These are phyloP conservation scores for Xylariales sp. DNA, from an alignment of 2,329 filamentous ascomycete species.

Conservation along the genomic window DNA sequence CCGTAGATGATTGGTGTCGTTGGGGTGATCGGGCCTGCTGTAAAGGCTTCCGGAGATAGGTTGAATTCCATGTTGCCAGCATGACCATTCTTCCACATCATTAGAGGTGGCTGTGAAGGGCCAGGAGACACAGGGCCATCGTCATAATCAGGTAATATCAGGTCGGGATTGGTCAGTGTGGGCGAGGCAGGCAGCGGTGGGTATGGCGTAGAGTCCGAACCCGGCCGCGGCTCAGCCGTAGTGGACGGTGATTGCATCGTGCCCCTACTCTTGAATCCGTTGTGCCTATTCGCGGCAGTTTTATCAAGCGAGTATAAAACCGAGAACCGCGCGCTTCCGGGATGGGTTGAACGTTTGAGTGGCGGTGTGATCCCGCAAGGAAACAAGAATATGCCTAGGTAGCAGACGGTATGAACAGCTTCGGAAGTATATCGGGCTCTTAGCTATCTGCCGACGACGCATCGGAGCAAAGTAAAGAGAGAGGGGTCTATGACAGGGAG, in stretches of 20 bases:
- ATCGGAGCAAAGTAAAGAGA: conserved; percentile 1
- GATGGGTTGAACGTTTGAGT: not conserved
- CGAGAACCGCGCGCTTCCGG: conserved; percentile 6
- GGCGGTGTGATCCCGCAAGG: not conserved
- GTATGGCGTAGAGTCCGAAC: conserved; percentile 51
- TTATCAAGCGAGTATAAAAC: conserved; percentile 11
- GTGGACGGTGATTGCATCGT: conserved; percentile 46
- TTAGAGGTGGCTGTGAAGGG: conserved; percentile 63
- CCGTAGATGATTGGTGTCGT: conserved; percentile 75
- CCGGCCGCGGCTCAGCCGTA: conserved; percentile 36
- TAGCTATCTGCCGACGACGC: conserved; percentile 5
- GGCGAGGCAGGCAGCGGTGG: conserved; percentile 75
- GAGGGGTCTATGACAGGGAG: not conserved
- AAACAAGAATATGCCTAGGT: not conserved
- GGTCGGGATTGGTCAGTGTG: conserved; percentile 91
- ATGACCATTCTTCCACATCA: conserved; percentile 63
- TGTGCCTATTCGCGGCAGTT: conserved; percentile 27
- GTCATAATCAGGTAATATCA: conserved; percentile 86
- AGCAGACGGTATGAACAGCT: not conserved
- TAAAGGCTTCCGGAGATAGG: conserved; percentile 54
- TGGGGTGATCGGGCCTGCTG: conserved; percentile 59
- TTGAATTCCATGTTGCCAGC: conserved; percentile 57
- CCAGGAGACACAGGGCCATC: conserved; percentile 65
- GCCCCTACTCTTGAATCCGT: conserved; percentile 27
- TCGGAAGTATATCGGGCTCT: not conserved